phyloP scores from a whole-genome alignment of 768 basidiomycete species.

The Phaffia tasmanica region DNA sequence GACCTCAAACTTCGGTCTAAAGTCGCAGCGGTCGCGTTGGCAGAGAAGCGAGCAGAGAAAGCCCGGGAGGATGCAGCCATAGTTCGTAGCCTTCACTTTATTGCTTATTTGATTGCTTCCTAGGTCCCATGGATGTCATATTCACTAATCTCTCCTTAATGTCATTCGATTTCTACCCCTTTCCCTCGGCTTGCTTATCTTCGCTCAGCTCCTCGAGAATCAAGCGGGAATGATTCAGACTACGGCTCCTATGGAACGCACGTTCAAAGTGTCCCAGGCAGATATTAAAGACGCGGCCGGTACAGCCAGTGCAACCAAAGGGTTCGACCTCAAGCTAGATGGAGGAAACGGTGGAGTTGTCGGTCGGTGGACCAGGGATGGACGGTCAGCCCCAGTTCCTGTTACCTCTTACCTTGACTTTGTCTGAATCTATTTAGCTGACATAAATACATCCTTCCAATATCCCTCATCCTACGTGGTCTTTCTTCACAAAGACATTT shows the following conservation, averaged over 20 bases:
- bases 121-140: background rate
- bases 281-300: conserved; percentile 51
- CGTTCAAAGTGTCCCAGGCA: conserved; percentile 74
- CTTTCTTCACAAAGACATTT: conserved; percentile 53
- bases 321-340: conserved; percentile 69
- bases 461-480: background rate
- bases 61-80: conserved; percentile 10
- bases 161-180: background rate
- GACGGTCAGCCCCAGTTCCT: conserved; percentile 51
- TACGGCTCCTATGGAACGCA: conserved; percentile 54
- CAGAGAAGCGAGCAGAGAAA: conserved; percentile 20
- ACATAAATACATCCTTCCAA: background rate
- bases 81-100: background rate
- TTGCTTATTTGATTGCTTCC: background rate
- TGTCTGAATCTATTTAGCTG: background rate
- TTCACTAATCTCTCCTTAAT: background rate
- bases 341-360: conserved; percentile 60
- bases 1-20: conserved; percentile 23
- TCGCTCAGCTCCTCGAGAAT: conserved; percentile 9
- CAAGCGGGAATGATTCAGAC: conserved; percentile 21
- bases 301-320: conserved; percentile 35
- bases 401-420: background rate
- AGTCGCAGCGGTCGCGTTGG: conserved; percentile 15
- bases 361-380: conserved; percentile 73
- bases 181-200: background rate